These are phyloP conservation scores for Microcyclospora pomicola DNA, from an alignment of 2,329 filamentous ascomycete species.

Conservation along the genomic window DNA sequence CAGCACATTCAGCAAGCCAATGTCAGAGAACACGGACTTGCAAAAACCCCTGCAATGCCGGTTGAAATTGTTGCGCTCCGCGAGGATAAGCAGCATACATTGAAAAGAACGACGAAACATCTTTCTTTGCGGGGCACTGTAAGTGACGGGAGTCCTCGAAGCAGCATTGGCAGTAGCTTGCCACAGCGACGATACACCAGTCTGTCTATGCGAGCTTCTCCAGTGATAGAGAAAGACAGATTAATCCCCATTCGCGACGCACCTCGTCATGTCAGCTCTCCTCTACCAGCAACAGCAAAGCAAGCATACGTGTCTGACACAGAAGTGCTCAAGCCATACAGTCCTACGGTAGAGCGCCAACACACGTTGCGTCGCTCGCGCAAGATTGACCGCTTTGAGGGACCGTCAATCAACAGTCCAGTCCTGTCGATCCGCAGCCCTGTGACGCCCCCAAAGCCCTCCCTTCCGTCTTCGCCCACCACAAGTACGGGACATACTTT, in stretches of 20 bases:
- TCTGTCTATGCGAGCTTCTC: too few relatives aligned
- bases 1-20: constrained; percentile 15
- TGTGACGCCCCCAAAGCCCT: neutral
- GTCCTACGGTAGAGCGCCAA: too few relatives aligned
- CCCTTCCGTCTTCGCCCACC: neutral
- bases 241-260: too few relatives aligned
- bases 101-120: constrained; percentile 13
- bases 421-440: neutral
- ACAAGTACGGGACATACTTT: neutral
- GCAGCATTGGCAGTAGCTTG: constrained; percentile 6
- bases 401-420: too few relatives aligned
- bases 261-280: too few relatives aligned
- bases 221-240: too few relatives aligned
- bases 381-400: too few relatives aligned
- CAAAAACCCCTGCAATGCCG: constrained; percentile 2
- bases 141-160: constrained; percentile 7
- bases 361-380: too few relatives aligned
- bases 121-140: constrained; percentile 13
- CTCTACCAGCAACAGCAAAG: too few relatives aligned
- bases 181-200: neutral
- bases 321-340: too few relatives aligned
- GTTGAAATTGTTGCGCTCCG: constrained; percentile 7
- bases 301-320: too few relatives aligned
- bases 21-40: constrained; percentile 12
- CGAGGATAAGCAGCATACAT: constrained; percentile 8